A percentile compares a stretch with the other conserved stretches of the same genome.
Evolutionary conservation across 1,139 yeast species (phyloP).

Genomic region (Zygoascus meyerae): DNA sequence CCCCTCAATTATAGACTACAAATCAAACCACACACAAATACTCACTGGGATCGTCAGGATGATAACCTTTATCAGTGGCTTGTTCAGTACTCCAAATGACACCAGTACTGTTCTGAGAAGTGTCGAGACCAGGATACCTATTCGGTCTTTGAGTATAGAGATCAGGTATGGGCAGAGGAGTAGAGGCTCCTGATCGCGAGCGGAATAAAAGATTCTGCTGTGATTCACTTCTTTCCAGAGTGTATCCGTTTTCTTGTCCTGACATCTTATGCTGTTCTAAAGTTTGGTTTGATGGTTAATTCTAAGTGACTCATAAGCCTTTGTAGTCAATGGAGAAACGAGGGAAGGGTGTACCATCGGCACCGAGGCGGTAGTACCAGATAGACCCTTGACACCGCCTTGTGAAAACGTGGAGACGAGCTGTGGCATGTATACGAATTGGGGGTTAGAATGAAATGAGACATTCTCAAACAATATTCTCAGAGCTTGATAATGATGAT

Average conservation of each 20-base stretch:
- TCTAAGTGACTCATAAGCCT: no score
- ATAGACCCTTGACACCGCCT: no score
- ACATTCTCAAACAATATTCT: no score
- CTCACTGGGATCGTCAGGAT: slow-evolving; percentile 37
- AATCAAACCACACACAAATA: neutral
- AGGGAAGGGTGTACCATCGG: no score
- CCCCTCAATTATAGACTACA: neutral
- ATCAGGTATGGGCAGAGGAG: slow-evolving; percentile 33
- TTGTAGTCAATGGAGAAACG: no score
- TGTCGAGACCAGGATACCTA: slow-evolving; percentile 57
- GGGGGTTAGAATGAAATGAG: no score
- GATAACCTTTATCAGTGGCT: slow-evolving; percentile 56
- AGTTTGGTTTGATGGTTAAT: neutral
- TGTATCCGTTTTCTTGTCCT: slow-evolving; percentile 1
- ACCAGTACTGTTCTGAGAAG: slow-evolving; percentile 60
- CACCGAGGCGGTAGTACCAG: no score
- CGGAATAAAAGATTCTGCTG: slow-evolving; percentile 17
- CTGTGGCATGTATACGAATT: no score
- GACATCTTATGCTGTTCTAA: neutral
- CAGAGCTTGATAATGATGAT: neutral
- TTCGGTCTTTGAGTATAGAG: slow-evolving; percentile 28
- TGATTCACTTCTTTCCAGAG: neutral
- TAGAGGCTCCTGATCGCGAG: slow-evolving; percentile 27
- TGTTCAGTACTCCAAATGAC: slow-evolving; percentile 67
- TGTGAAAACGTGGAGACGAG: no score